These are phyloP conservation scores for Heterobasidion occidentale DNA, from an alignment of 1,284 basidiomycete species.

Conservation along the genomic window DNA sequence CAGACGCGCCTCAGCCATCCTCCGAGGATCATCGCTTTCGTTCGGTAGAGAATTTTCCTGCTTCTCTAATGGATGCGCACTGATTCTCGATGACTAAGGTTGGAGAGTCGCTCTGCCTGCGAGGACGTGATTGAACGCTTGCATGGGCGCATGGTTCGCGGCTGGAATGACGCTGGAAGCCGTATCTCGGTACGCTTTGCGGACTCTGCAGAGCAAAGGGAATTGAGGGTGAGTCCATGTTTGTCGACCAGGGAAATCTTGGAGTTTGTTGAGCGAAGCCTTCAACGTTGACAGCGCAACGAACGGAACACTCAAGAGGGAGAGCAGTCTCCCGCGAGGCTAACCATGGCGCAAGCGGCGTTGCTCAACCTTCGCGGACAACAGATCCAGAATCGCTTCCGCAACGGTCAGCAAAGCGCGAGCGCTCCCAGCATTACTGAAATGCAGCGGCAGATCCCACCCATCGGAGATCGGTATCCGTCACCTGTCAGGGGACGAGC, in stretches of 20 bases:
- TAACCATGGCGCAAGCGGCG: constrained; percentile 71
- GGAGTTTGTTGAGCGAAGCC: background rate
- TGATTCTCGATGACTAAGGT: constrained; percentile 26
- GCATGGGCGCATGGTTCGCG: constrained; percentile 70
- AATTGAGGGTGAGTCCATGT: constrained; percentile 30
- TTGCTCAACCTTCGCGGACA: constrained; percentile 66
- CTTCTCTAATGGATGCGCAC: background rate
- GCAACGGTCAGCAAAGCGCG: constrained; percentile 5
- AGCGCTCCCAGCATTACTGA: constrained; percentile 2
- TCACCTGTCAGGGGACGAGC: background rate
- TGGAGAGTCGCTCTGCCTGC: constrained; percentile 58
- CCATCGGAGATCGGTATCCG: constrained; percentile 1
- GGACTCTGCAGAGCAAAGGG: constrained; percentile 48
- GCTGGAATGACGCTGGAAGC: constrained; percentile 63
- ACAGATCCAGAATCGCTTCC: constrained; percentile 27
- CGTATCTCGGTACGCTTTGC: constrained; percentile 70
- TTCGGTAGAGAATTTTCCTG: constrained; percentile 36
- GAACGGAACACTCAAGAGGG: constrained; percentile 40
- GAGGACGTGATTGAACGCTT: constrained; percentile 66
- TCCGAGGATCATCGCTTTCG: constrained; percentile 69
- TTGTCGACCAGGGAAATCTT: background rate
- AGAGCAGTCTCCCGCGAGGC: constrained; percentile 49
- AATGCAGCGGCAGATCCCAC: constrained; percentile 5
- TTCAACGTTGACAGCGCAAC: constrained; percentile 16
- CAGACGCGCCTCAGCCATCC: constrained; percentile 66